A percentile compares a stretch with the other conserved stretches of the same genome.
phyloP scores from a whole-genome alignment of 2,329 filamentous ascomycete genomes.

The Fulvia fulva region DNA sequence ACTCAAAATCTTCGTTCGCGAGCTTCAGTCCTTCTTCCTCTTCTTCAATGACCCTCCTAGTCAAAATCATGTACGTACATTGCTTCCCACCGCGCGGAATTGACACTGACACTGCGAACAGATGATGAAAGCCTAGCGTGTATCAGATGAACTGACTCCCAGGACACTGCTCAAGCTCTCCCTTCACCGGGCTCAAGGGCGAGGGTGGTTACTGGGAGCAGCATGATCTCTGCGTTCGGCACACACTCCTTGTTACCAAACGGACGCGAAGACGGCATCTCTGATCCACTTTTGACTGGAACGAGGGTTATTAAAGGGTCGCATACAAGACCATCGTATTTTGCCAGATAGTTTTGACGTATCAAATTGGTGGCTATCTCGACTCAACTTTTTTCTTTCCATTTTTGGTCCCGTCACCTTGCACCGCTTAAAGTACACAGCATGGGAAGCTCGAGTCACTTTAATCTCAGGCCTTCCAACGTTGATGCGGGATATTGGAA shows the following conservation, averaged over 20 bases:
- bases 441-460: constrained; percentile 19
- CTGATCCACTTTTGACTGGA: constrained; percentile 58
- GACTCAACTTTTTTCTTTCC: not conserved
- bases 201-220: constrained; percentile 62
- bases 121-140: constrained; percentile 99
- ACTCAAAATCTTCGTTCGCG: constrained; percentile 6
- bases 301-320: constrained; percentile 4
- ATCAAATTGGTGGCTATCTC: not conserved
- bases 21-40: constrained; percentile 41
- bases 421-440: constrained; percentile 4
- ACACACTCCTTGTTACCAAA: constrained; percentile 96
- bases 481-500: constrained; percentile 28
- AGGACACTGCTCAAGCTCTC: constrained; percentile 71
- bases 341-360: not conserved
- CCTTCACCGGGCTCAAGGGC: constrained; percentile 87
- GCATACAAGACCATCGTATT: not conserved
- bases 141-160: constrained; percentile 76
- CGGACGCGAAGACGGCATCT: constrained; percentile 97
- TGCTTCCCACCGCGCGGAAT: constrained; percentile 13
- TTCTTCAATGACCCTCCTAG: constrained; percentile 88
- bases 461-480: constrained; percentile 24
- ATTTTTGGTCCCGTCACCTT: not conserved
- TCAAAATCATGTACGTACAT: constrained; percentile 85
- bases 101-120: constrained; percentile 40
- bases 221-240: constrained; percentile 99